Conservation (phyloP, 2,329 filamentous ascomycete genomes). For the Diaporthe longicolla region DNA sequence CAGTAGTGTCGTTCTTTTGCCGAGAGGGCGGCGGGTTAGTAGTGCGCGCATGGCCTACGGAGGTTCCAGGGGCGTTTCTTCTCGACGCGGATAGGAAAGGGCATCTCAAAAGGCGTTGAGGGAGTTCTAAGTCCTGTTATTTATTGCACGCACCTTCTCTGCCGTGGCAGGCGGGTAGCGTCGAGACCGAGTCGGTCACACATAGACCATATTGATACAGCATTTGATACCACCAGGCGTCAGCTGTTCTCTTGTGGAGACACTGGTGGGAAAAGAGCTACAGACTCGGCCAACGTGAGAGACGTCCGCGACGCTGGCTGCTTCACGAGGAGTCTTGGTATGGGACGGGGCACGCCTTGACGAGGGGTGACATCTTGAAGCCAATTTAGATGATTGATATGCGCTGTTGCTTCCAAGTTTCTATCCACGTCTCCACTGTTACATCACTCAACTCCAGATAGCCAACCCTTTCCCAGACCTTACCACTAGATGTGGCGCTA, state of each 20-base stretch:
- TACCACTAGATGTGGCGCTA: no score
- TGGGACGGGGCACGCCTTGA: no score
- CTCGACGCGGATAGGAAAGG: constrained; percentile 34
- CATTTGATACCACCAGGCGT: constrained; percentile 9
- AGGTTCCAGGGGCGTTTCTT: constrained; percentile 35
- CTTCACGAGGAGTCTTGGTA: neutral
- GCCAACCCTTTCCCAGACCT: no score
- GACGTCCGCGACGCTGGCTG: neutral
- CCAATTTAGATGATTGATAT: no score
- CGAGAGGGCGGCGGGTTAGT: neutral
- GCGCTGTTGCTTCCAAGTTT: no score
- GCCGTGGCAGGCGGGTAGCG: constrained; percentile 5
- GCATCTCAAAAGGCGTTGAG: constrained; percentile 41
- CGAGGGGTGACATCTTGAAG: no score
- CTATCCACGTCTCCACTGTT: no score
- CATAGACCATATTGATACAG: constrained; percentile 24
- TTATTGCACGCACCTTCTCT: constrained; percentile 27
- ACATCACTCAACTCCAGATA: no score
- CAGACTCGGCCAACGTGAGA: no score
- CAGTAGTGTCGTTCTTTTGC: constrained; percentile 5
- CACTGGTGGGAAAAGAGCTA: neutral
- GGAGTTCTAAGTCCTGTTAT: constrained; percentile 35
- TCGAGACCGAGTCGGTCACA: constrained; percentile 15
- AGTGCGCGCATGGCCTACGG: constrained; percentile 12
- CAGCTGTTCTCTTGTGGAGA: neutral